Evolutionary conservation across 2,329 filamentous ascomycete genomes (phyloP).

Genomic region (Cercospora zeae-maydis): DNA sequence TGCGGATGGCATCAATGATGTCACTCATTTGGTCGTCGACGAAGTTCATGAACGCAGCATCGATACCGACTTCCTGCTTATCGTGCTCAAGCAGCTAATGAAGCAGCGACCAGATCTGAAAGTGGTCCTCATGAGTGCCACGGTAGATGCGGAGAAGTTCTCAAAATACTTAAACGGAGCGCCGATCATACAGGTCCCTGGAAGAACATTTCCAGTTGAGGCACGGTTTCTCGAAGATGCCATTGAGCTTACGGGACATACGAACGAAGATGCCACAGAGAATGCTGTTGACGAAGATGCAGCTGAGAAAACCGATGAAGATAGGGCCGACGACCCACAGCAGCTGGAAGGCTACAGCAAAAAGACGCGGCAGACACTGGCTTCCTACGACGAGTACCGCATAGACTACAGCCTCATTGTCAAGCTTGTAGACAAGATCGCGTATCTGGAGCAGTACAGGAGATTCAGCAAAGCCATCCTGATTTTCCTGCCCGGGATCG

Average conservation of each 20-base stretch:
- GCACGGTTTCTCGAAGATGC: conserved; percentile 90
- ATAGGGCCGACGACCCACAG: conserved; percentile 53
- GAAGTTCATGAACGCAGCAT: conserved; percentile 96
- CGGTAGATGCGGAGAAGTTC: conserved; percentile 87
- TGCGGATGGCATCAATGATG: conserved; percentile 77
- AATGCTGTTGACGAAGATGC: conserved; percentile 46
- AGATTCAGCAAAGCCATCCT: conserved; percentile 84
- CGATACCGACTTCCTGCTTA: conserved; percentile 92
- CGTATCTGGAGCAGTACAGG: conserved; percentile 61
- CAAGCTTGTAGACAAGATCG: conserved; percentile 72
- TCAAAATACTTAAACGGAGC: conserved; percentile 83
- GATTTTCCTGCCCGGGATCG: conserved; percentile 92
- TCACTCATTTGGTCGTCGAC: conserved; percentile 93
- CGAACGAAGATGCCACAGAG: conserved; percentile 56
- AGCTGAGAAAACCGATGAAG: conserved; percentile 40
- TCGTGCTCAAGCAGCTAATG: conserved; percentile 83
- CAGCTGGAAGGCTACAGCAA: conserved; percentile 70
- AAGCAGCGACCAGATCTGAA: conserved; percentile 75
- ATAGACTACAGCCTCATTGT: conserved; percentile 87
- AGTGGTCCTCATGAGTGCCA: conserved; percentile 95
- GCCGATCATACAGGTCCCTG: conserved; percentile 84
- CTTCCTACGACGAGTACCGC: conserved; percentile 81
- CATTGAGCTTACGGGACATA: conserved; percentile 78
- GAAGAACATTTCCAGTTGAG: conserved; percentile 87
- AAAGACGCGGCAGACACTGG: conserved; percentile 69